These are phyloP conservation scores for Pleurozium schreberi DNA, from an alignment of 225 moss, liverwort and hornwort species.

Conservation along the genomic window DNA sequence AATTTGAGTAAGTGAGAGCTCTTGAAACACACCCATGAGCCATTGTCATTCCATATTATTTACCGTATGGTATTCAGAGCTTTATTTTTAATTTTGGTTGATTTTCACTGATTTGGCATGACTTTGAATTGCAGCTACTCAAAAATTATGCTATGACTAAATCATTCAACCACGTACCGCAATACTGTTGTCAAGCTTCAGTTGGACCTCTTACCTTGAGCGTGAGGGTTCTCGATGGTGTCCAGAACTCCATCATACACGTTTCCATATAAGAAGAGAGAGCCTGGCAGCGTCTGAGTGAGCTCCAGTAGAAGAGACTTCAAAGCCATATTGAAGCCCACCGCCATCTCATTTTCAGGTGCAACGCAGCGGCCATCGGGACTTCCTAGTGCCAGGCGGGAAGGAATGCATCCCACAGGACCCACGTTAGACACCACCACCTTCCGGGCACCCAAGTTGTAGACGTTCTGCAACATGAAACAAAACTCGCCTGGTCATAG, in stretches of 20 bases:
- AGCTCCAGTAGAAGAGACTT: constrained; percentile 15
- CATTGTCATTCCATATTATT: background rate
- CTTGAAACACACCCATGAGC: background rate
- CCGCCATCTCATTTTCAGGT: constrained; percentile 26
- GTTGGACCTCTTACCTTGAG: constrained; percentile 1
- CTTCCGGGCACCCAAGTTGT: constrained; percentile 61
- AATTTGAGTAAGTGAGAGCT: background rate
- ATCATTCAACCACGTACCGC: background rate
- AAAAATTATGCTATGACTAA: background rate
- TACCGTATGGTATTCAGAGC: no score
- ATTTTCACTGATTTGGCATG: background rate
- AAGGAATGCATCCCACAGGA: constrained; percentile 79
- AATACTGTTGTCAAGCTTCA: no score
- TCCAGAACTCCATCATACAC: constrained; percentile 24
- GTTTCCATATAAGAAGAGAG: constrained; percentile 39
- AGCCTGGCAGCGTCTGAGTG: constrained; percentile 17
- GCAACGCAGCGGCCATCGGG: constrained; percentile 44
- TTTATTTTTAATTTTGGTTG: no score
- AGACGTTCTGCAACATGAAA: constrained; percentile 28
- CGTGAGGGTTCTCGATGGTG: constrained; percentile 19
- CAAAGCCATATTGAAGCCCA: constrained; percentile 34
- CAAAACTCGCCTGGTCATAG: background rate
- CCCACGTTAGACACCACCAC: constrained; percentile 37
- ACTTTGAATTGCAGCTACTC: no score
- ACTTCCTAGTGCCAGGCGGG: constrained; percentile 35